phyloP scores from a whole-genome alignment of 2,329 filamentous ascomycete genomes.

The Aspergillus hiratsukae region DNA sequence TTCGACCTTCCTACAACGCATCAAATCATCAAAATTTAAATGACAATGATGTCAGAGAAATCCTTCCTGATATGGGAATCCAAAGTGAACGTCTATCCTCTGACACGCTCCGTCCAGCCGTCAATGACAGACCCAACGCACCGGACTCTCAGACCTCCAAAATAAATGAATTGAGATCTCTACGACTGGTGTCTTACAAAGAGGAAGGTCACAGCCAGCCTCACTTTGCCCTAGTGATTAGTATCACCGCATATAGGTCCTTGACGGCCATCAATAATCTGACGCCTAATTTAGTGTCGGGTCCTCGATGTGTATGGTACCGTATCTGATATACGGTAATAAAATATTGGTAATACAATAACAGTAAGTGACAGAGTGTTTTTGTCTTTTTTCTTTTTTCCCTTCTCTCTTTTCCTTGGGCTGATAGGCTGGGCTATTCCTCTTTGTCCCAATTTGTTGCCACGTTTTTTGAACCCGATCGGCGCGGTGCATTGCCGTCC shows the following conservation, averaged over 20 bases:
- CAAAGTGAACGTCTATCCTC: not conserved
- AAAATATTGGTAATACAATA: not conserved
- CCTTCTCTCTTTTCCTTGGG: not conserved
- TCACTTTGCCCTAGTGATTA: constrained; percentile 9
- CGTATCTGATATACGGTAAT: constrained; percentile 8
- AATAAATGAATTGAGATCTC: not conserved
- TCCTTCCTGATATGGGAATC: not conserved
- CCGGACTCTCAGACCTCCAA: not conserved
- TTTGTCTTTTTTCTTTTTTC: constrained; percentile 8
- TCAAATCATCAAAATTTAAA: not conserved
- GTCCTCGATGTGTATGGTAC: not conserved
- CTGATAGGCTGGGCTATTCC: not conserved
- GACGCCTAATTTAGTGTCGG: not conserved
- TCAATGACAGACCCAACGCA: not conserved
- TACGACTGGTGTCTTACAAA: not conserved
- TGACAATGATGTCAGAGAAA: not conserved
- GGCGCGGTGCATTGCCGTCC: constrained; percentile 31
- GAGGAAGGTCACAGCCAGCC: constrained; percentile 6
- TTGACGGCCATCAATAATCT: not conserved
- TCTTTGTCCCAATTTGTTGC: constrained; percentile 13
- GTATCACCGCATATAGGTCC: not conserved
- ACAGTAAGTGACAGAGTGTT: not conserved
- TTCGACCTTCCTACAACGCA: not conserved
- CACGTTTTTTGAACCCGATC: constrained; percentile 30
- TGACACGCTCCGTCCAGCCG: not conserved